These are phyloP conservation scores for Rhizopus arrhizus DNA, from an alignment of 371 early-diverging fungal genomes.

Conservation along the genomic window DNA sequence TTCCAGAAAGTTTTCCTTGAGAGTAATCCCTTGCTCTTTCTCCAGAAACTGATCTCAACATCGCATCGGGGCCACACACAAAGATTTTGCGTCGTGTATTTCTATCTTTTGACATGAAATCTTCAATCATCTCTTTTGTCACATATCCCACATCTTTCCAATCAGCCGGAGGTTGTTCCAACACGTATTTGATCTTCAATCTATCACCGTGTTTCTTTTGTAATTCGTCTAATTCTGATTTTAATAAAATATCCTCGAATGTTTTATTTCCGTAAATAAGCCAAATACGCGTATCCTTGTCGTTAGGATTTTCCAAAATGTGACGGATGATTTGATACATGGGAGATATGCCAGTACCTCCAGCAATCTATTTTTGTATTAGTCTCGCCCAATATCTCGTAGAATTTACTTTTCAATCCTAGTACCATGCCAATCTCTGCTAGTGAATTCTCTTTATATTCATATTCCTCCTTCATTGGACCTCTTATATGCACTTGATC, in stretches of 20 bases:
- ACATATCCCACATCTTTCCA: conserved; percentile 33
- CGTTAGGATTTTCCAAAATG: conserved; percentile 33
- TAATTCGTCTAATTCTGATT: conserved; percentile 43
- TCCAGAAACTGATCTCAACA: conserved; percentile 45
- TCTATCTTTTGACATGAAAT: conserved; percentile 16
- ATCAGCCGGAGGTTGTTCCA: conserved; percentile 31
- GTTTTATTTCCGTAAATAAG: conserved; percentile 58
- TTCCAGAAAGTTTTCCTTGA: conserved; percentile 47
- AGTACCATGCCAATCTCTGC: conserved; percentile 67
- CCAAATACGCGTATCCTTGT: conserved; percentile 42
- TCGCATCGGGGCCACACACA: conserved; percentile 53
- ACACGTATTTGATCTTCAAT: conserved; percentile 40
- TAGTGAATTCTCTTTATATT: conserved; percentile 40
- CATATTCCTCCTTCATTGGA: conserved; percentile 57
- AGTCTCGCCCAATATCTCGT: too few relatives aligned
- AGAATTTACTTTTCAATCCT: neutral
- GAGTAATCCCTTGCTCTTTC: conserved; percentile 44
- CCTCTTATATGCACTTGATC: conserved; percentile 60
- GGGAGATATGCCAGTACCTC: conserved; percentile 95
- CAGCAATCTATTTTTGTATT: conserved; percentile 38
- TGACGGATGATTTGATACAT: conserved; percentile 60
- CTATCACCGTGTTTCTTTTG: conserved; percentile 29
- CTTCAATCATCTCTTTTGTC: conserved; percentile 21
- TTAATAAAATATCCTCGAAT: conserved; percentile 54
- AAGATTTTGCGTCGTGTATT: conserved; percentile 28